A percentile compares a stretch with the other conserved stretches of the same genome.
These are phyloP conservation scores for Rubroshorea leprosula DNA, from an alignment of 345 rosid genomes.

Conservation along the genomic window DNA sequence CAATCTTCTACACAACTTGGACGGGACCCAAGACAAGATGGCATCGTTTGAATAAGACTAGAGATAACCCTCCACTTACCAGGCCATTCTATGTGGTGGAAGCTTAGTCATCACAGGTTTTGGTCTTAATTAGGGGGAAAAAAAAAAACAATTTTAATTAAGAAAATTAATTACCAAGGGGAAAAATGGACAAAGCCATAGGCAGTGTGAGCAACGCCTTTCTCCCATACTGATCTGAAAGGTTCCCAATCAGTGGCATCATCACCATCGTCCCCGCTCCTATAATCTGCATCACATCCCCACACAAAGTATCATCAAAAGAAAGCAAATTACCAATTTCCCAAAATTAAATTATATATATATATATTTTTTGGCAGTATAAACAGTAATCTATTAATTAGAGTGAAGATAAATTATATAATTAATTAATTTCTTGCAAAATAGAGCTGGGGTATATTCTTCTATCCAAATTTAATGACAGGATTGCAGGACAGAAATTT, in stretches of 20 bases:
- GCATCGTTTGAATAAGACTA: not conserved
- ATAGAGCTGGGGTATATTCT: too few relatives aligned
- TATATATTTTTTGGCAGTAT: too few relatives aligned
- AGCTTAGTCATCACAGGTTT: not conserved
- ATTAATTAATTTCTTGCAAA: too few relatives aligned
- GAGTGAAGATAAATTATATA: too few relatives aligned
- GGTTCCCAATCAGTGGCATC: constrained; percentile 55
- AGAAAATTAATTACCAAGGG: constrained; percentile 27
- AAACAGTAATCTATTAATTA: too few relatives aligned
- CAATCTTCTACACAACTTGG: not conserved
- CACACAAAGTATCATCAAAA: not conserved
- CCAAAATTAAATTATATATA: too few relatives aligned
- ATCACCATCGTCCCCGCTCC: constrained; percentile 52
- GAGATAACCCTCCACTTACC: not conserved
- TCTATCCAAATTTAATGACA: too few relatives aligned
- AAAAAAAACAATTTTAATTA: not conserved
- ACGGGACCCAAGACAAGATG: not conserved
- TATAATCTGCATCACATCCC: constrained; percentile 33
- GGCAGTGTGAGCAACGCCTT: constrained; percentile 64
- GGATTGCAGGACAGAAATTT: too few relatives aligned
- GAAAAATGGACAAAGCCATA: constrained; percentile 41
- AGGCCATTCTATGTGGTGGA: not conserved
- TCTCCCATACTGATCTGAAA: constrained; percentile 60
- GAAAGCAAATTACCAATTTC: not conserved
- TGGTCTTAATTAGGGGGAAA: too few relatives aligned